These are phyloP conservation scores for Neurospora sp. DNA, from an alignment of 495 filamentous ascomycete species.

Conservation along the genomic window DNA sequence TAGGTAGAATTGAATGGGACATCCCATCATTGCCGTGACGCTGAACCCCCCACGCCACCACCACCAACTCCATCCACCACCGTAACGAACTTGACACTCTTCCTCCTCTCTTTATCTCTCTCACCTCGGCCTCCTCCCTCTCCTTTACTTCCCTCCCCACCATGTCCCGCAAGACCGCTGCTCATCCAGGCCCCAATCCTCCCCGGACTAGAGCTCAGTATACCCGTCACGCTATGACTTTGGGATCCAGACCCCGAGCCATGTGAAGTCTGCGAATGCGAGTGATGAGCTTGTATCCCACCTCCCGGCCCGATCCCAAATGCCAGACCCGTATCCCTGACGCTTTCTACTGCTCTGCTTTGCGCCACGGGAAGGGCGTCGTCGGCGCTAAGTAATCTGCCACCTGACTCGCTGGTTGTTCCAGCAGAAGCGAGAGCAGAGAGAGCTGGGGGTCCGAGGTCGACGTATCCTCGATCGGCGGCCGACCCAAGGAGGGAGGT, in stretches of 20 bases:
- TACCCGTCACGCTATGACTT: slow-evolving; percentile 11
- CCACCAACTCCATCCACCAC: slow-evolving; percentile 3
- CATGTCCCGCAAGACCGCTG: not conserved
- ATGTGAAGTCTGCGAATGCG: slow-evolving; percentile 1
- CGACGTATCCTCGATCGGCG: not conserved
- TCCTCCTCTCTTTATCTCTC: slow-evolving; percentile 37
- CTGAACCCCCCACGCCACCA: not conserved
- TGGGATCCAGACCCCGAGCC: not conserved
- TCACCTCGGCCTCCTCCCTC: slow-evolving; percentile 22
- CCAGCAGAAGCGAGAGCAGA: slow-evolving; percentile 1
- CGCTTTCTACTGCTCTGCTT: slow-evolving; percentile 45
- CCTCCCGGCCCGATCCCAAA: not conserved
- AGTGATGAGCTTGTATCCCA: not conserved
- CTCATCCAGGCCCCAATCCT: slow-evolving; percentile 7
- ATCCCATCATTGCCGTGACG: not conserved
- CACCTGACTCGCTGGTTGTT: not conserved
- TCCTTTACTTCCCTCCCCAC: slow-evolving; percentile 19
- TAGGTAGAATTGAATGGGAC: too few species aligned
- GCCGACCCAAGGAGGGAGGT: not conserved
- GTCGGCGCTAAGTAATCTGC: not conserved
- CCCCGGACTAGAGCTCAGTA: slow-evolving; percentile 37
- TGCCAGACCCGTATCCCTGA: slow-evolving; percentile 21
- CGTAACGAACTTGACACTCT: slow-evolving; percentile 45
- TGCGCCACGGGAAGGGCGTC: slow-evolving; percentile 27
- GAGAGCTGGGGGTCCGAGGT: not conserved